Conservation (phyloP, 805 yeast species). For the Starmera dryadoides region DNA sequence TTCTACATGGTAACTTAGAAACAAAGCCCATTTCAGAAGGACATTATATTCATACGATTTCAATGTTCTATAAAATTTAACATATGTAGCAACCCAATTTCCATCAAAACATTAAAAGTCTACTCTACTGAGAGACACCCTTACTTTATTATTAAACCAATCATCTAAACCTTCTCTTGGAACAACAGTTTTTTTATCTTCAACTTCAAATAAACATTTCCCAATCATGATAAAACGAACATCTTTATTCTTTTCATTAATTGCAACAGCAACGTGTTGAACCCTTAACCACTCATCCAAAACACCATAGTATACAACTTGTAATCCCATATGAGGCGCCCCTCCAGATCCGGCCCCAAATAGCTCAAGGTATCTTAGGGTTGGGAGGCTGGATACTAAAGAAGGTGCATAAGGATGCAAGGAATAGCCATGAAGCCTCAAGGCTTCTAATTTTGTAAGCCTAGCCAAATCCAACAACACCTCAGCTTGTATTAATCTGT, state of each 20-base stretch:
- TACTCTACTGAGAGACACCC: constrained; percentile 16
- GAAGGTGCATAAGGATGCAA: constrained; percentile 19
- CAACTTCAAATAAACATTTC: constrained; percentile 38
- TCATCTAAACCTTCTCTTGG: constrained; percentile 40
- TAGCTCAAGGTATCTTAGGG: constrained; percentile 31
- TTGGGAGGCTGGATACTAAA: constrained; percentile 21
- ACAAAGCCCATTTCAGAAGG: too few relatives aligned
- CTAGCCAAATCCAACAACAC: constrained; percentile 10
- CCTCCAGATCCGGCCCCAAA: constrained; percentile 46
- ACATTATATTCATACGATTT: too few relatives aligned
- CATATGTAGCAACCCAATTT: too few relatives aligned
- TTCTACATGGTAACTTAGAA: too few relatives aligned
- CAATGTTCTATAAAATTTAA: too few relatives aligned
- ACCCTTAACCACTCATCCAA: constrained; percentile 52
- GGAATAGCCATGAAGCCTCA: constrained; percentile 35
- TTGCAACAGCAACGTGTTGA: constrained; percentile 42
- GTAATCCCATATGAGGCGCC: constrained; percentile 46
- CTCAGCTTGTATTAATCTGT: constrained; percentile 21
- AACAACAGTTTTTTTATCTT: constrained; percentile 14
- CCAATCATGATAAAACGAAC: constrained; percentile 41
- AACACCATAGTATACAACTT: constrained; percentile 44
- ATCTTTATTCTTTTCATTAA: constrained; percentile 21
- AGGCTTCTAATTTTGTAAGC: constrained; percentile 23
- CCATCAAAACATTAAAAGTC: constrained; percentile 1
- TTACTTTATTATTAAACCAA: constrained; percentile 36